phyloP scores from a whole-genome alignment of 805 yeast species.

The Zygosaccharomyces lentus region DNA sequence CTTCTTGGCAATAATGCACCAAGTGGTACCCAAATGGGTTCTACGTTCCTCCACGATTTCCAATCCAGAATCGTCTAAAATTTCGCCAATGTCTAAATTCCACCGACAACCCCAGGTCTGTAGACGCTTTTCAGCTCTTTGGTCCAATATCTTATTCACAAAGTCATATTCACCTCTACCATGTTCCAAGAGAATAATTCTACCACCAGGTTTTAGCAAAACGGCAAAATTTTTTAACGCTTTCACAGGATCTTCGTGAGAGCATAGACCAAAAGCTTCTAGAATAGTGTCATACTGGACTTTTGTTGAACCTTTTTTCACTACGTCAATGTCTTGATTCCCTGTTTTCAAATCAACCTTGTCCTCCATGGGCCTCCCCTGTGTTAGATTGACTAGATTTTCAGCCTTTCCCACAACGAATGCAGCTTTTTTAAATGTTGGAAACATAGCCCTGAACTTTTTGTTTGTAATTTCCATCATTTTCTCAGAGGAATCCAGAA shows the following conservation, averaged over 20 bases:
- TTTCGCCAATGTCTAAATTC: constrained; percentile 90
- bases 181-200: constrained; percentile 83
- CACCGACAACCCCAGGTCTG: constrained; percentile 96
- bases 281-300: constrained; percentile 84
- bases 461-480: constrained; percentile 80
- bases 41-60: constrained; percentile 76
- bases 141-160: constrained; percentile 75
- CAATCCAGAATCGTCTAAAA: constrained; percentile 77
- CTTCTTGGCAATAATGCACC: constrained; percentile 73
- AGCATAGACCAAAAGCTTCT: constrained; percentile 93
- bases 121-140: constrained; percentile 76
- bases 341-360: constrained; percentile 15
- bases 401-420: constrained; percentile 91
- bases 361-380: constrained; percentile 17
- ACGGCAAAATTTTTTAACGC: constrained; percentile 71
- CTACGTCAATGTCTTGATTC: constrained; percentile 18
- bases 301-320: constrained; percentile 21
- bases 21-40: constrained; percentile 88
- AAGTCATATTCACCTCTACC: constrained; percentile 81
- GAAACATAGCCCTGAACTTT: constrained; percentile 66
- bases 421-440: constrained; percentile 66
- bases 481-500: constrained; percentile 74
- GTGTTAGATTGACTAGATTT: constrained; percentile 59
- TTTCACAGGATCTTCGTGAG: constrained; percentile 86
- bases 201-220: constrained; percentile 82